phyloP scores from a whole-genome alignment of 345 rosid species.

The Euphorbia lathyris region DNA sequence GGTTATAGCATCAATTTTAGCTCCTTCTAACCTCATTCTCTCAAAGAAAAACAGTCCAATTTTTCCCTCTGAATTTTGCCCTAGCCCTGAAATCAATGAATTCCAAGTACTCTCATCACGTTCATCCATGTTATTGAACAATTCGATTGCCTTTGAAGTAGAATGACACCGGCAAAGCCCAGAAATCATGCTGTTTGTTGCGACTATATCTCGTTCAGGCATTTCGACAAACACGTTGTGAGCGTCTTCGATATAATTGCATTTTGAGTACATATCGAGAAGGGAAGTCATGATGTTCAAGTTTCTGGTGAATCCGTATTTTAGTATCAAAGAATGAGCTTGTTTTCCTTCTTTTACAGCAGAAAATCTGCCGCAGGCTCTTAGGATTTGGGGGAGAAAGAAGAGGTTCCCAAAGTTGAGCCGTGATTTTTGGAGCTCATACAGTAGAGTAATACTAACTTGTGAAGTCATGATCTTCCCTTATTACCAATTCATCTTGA shows the following conservation, averaged over 20 bases:
- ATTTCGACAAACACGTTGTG: slow-evolving; percentile 22
- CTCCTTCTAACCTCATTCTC: slow-evolving; percentile 25
- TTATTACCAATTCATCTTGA: no score
- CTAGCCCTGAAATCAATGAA: slow-evolving; percentile 25
- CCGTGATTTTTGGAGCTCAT: slow-evolving; percentile 3
- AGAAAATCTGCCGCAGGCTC: slow-evolving; percentile 10
- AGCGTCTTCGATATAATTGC: not conserved
- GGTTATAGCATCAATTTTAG: slow-evolving; percentile 22
- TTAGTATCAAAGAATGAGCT: slow-evolving; percentile 24
- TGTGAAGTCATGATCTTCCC: not conserved
- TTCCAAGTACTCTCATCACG: slow-evolving; percentile 28
- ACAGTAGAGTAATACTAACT: not conserved
- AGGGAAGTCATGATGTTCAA: slow-evolving; percentile 20
- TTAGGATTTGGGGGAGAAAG: slow-evolving; percentile 10
- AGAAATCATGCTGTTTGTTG: slow-evolving; percentile 24
- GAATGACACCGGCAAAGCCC: slow-evolving; percentile 14
- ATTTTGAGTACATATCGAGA: slow-evolving; percentile 17
- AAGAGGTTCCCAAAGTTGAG: slow-evolving; percentile 1
- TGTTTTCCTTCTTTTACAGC: slow-evolving; percentile 20
- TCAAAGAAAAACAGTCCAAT: slow-evolving; percentile 20
- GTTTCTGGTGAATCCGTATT: slow-evolving; percentile 19
- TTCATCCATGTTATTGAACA: slow-evolving; percentile 16
- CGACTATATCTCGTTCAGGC: slow-evolving; percentile 23
- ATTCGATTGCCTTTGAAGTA: slow-evolving; percentile 11
- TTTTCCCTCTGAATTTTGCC: slow-evolving; percentile 8